Percentiles rank a stretch among this genome's conserved stretches.
phyloP scores from a whole-genome alignment of 352 stramenopile species.

The Thraustochytrium sp. region DNA sequence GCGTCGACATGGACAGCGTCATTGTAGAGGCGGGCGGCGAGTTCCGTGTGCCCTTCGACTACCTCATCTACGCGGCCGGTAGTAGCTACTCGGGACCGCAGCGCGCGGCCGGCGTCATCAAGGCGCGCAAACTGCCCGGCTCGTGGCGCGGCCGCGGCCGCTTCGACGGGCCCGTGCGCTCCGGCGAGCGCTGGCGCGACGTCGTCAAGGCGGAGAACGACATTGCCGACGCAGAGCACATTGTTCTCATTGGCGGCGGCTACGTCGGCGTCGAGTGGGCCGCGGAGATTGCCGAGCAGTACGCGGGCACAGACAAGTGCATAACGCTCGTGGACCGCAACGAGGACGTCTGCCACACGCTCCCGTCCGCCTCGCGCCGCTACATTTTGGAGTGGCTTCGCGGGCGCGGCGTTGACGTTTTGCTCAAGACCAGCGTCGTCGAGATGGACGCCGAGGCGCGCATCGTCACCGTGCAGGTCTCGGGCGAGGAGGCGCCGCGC shows the following conservation, averaged over 20 bases:
- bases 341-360: not conserved
- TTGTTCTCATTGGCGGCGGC: constrained; percentile 28
- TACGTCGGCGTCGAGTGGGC: constrained; percentile 31
- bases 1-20: not conserved
- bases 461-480: not conserved
- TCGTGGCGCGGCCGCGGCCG: no score
- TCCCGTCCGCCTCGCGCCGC: not conserved
- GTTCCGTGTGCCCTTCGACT: constrained; percentile 31
- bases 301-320: not conserved
- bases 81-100: not conserved
- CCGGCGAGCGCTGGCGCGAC: not conserved
- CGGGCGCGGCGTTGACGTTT: not conserved
- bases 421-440: not conserved
- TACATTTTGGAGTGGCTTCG: not conserved
- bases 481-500: not conserved
- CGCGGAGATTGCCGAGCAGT: constrained; percentile 17
- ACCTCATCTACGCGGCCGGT: constrained; percentile 7
- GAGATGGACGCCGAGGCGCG: not conserved
- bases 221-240: constrained; percentile 4
- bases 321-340: constrained; percentile 7
- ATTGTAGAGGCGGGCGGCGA: not conserved
- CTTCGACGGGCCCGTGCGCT: not conserved
- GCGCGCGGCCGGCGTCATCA: not conserved
- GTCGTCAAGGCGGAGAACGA: not conserved
- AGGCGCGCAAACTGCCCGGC: no score